Evolutionary conservation across 257 asterid species (phyloP).

Genomic region (Fraxinus pennsylvanica): DNA sequence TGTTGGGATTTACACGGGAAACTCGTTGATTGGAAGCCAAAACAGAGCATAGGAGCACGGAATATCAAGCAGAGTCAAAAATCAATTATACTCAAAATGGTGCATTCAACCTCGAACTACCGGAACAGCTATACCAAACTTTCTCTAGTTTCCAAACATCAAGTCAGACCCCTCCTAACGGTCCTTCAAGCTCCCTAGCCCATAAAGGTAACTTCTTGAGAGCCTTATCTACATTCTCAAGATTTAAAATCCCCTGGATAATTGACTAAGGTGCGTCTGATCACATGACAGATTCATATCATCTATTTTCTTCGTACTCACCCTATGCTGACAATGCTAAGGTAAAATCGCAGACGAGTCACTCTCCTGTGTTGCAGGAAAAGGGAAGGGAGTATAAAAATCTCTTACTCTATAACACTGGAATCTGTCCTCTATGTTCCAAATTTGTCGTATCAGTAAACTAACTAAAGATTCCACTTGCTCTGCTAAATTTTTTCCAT

Average conservation of each 20-base stretch:
- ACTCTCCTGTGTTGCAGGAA: not conserved
- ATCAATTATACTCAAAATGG: not conserved
- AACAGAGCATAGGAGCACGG: not conserved
- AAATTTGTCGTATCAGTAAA: constrained; percentile 1
- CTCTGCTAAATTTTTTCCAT: not conserved
- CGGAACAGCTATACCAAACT: not conserved
- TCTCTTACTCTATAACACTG: not conserved
- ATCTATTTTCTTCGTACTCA: not conserved
- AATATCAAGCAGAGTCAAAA: not conserved
- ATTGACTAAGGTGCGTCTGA: not conserved
- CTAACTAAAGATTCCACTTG: not conserved
- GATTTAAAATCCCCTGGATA: not conserved
- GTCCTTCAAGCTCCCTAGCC: not conserved
- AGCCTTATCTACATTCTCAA: not conserved
- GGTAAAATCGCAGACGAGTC: not conserved
- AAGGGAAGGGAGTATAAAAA: not conserved
- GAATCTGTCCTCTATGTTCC: not conserved
- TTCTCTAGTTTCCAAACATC: no score
- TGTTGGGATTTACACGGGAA: no score
- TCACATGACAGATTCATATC: not conserved
- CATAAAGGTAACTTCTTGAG: not conserved
- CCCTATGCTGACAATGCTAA: not conserved
- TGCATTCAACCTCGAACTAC: not conserved
- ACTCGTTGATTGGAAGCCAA: no score
- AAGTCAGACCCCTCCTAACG: not conserved